phyloP scores from a whole-genome alignment of 1,284 basidiomycete species.

The Ustilago nuda region DNA sequence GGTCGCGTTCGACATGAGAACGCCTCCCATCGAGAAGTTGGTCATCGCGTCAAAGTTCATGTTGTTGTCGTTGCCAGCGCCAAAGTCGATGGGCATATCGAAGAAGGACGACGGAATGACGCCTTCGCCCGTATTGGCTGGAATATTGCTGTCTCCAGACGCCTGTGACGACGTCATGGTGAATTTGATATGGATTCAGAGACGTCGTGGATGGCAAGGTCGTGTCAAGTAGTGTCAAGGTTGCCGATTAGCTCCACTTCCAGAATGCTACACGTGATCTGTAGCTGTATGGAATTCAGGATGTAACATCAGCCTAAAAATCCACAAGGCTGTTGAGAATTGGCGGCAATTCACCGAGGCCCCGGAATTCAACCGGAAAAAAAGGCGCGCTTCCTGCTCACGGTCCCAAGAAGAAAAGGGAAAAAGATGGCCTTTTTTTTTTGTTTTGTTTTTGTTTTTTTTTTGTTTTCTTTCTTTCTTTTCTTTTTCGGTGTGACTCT shows the following conservation, averaged over 20 bases:
- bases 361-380: constrained; percentile 33
- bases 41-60: constrained; percentile 30
- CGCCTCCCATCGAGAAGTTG: constrained; percentile 10
- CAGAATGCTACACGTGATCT: neutral
- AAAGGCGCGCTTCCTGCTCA: constrained; percentile 5
- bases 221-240: neutral
- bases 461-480: constrained; percentile 1
- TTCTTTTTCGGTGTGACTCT: constrained; percentile 10
- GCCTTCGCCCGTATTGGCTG: constrained; percentile 21
- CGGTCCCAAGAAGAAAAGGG: constrained; percentile 21
- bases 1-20: constrained; percentile 18
- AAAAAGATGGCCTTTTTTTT: constrained; percentile 9
- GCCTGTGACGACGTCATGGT: constrained; percentile 28
- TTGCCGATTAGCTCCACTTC: constrained; percentile 6
- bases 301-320: too few relatives aligned
- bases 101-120: constrained; percentile 46
- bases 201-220: constrained; percentile 6
- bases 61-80: neutral
- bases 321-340: too few relatives aligned
- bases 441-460: constrained; percentile 7
- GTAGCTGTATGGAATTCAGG: neutral
- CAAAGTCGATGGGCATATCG: constrained; percentile 45
- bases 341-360: constrained; percentile 14
- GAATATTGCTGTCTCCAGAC: constrained; percentile 10
- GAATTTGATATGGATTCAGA: neutral